phyloP scores from a whole-genome alignment of 1,284 basidiomycete genomes.

The Cutaneotrichosporon spelunceum region DNA sequence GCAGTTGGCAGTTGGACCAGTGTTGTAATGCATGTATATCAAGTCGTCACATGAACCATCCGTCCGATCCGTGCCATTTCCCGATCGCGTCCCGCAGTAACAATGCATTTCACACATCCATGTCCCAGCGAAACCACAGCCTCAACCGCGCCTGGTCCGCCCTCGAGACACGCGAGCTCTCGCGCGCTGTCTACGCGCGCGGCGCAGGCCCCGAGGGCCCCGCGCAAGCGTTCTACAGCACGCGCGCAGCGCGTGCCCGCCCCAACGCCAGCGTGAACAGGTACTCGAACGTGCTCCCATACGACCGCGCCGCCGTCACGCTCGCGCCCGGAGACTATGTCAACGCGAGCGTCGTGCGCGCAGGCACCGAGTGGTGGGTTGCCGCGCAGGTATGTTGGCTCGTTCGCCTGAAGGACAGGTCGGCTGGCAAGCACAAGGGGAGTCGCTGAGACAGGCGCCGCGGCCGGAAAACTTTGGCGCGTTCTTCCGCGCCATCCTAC shows the following conservation, averaged over 20 bases:
- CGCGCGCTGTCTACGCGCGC: conserved; percentile 3
- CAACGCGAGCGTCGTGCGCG: conserved; percentile 45
- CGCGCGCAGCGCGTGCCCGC: neutral
- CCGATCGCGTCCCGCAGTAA: too few relatives aligned
- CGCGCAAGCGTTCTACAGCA: conserved; percentile 19
- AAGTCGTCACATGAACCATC: neutral
- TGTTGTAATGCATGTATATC: neutral
- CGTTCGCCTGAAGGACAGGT: too few relatives aligned
- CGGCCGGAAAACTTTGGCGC: conserved; percentile 32
- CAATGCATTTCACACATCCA: conserved; percentile 1
- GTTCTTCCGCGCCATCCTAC: conserved; percentile 40
- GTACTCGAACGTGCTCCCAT: conserved; percentile 44
- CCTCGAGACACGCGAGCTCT: conserved; percentile 13
- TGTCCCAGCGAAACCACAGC: neutral
- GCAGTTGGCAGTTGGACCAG: neutral
- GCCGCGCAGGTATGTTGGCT: conserved; percentile 46
- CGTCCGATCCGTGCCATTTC: neutral
- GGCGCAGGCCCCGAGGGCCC: neutral
- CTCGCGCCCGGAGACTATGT: conserved; percentile 31
- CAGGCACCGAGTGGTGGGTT: conserved; percentile 40
- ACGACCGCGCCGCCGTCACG: conserved; percentile 43
- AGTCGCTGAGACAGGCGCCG: conserved; percentile 34
- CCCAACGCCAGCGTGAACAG: conserved; percentile 29
- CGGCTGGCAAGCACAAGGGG: too few relatives aligned
- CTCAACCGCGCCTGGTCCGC: conserved; percentile 6